These are phyloP conservation scores for Nyctanthes arbortristis DNA, from an alignment of 257 asterid species.

Conservation along the genomic window DNA sequence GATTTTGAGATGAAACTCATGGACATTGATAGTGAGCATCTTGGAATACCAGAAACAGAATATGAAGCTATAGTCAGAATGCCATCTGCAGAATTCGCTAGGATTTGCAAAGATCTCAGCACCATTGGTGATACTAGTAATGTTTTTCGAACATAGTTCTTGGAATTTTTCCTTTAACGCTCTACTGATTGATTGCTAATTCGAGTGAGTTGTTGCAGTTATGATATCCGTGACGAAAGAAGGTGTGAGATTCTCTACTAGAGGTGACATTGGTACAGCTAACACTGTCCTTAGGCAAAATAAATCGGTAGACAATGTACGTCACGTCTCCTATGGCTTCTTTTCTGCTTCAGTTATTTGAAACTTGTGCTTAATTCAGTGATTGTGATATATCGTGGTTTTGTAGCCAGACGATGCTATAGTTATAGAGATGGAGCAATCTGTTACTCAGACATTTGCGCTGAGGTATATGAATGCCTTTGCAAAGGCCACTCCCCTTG, in stretches of 20 bases:
- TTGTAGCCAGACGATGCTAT: conserved; percentile 70
- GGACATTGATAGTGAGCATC: conserved; percentile 51
- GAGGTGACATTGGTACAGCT: conserved; percentile 54
- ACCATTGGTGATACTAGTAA: conserved; percentile 44
- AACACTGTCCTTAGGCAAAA: conserved; percentile 49
- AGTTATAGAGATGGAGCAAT: conserved; percentile 62
- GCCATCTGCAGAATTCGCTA: conserved; percentile 50
- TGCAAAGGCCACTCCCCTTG: conserved; percentile 57
- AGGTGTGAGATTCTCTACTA: conserved; percentile 60
- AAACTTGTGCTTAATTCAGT: not conserved
- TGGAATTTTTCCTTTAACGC: not conserved
- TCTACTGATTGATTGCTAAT: not conserved
- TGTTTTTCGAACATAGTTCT: not conserved
- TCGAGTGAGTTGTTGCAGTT: conserved; percentile 26
- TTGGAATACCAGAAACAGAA: conserved; percentile 45
- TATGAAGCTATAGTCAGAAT: conserved; percentile 46
- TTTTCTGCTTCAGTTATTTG: not conserved
- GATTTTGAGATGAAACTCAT: conserved; percentile 50
- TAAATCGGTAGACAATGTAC: conserved; percentile 49
- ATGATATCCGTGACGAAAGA: conserved; percentile 53
- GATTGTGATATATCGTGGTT: not conserved
- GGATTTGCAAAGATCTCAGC: conserved; percentile 45
- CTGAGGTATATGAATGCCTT: conserved; percentile 62
- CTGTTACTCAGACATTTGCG: conserved; percentile 63
- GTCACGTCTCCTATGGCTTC: not conserved